These are phyloP conservation scores for Aaosphaeria pasadenensis DNA, from an alignment of 2,329 filamentous ascomycete species.

Conservation along the genomic window DNA sequence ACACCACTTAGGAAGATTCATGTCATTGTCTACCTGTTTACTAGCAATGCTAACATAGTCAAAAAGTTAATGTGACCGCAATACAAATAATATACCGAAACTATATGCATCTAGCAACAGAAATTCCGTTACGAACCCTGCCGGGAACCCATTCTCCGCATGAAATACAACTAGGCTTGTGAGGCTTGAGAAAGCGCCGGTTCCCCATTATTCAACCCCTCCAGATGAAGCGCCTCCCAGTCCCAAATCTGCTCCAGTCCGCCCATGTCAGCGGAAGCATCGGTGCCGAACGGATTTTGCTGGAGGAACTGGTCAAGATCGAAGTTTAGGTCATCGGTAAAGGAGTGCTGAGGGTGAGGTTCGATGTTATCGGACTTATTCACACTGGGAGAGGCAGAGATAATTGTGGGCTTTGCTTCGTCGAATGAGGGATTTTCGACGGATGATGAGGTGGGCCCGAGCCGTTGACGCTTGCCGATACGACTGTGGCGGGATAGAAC, in stretches of 20 bases:
- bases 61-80: no score
- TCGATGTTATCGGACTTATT: slow-evolving; percentile 1
- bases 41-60: no score
- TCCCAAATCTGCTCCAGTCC: slow-evolving; percentile 33
- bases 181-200: background rate
- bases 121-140: no score
- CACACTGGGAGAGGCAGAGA: background rate
- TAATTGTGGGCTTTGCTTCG: background rate
- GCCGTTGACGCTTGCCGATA: slow-evolving; percentile 16
- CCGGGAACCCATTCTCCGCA: no score
- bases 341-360: slow-evolving; percentile 3
- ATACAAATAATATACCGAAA: no score
- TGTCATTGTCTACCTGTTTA: no score
- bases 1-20: no score
- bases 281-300: slow-evolving; percentile 20
- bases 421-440: background rate
- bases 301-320: slow-evolving; percentile 28
- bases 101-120: no score
- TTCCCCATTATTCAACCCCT: slow-evolving; percentile 8
- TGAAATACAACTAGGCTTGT: background rate
- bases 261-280: slow-evolving; percentile 19
- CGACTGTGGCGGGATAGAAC: slow-evolving; percentile 13
- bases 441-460: slow-evolving; percentile 1
- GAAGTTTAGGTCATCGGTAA: slow-evolving; percentile 18
- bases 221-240: slow-evolving; percentile 26